Conservation (phyloP, 495 filamentous ascomycete species). For the Jackrogersella minutella region DNA sequence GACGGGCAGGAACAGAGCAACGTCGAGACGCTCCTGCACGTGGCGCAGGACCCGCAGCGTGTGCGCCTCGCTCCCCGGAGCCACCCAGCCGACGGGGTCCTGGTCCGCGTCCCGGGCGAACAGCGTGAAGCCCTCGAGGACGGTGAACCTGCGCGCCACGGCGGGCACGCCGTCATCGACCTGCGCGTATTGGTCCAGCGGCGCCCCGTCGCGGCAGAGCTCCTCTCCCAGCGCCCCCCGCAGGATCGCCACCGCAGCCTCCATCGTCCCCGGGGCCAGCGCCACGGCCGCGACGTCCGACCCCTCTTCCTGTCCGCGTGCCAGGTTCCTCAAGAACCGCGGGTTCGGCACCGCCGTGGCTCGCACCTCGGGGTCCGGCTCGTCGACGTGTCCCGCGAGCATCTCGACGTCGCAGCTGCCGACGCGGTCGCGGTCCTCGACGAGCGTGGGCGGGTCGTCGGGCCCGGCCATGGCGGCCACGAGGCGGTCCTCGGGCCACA, state of each 20-base stretch:
- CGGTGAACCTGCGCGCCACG: neutral
- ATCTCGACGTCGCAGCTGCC: constrained; percentile 1
- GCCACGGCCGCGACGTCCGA: neutral
- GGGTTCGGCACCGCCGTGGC: neutral
- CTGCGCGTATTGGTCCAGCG: too few relatives aligned
- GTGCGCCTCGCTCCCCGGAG: neutral
- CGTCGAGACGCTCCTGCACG: constrained; percentile 8
- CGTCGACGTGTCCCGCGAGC: constrained; percentile 1
- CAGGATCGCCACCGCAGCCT: neutral
- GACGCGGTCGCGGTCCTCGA: constrained; percentile 11
- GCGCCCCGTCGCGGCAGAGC: neutral
- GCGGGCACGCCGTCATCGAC: neutral
- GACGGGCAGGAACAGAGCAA: neutral
- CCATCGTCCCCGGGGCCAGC: neutral
- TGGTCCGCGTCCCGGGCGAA: neutral
- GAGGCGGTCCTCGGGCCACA: constrained; percentile 1
- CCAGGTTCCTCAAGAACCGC: neutral
- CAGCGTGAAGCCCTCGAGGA: constrained; percentile 7
- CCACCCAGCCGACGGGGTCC: neutral
- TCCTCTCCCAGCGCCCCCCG: neutral
- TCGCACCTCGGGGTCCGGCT: neutral
- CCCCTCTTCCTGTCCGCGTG: neutral
- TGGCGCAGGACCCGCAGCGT: neutral
- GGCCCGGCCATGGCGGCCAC: neutral
- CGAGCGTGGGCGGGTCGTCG: neutral